Percentiles rank a stretch among this genome's conserved stretches.
These are phyloP conservation scores for Beauveria brongniartii DNA, from an alignment of 2,329 filamentous ascomycete genomes.

Conservation along the genomic window DNA sequence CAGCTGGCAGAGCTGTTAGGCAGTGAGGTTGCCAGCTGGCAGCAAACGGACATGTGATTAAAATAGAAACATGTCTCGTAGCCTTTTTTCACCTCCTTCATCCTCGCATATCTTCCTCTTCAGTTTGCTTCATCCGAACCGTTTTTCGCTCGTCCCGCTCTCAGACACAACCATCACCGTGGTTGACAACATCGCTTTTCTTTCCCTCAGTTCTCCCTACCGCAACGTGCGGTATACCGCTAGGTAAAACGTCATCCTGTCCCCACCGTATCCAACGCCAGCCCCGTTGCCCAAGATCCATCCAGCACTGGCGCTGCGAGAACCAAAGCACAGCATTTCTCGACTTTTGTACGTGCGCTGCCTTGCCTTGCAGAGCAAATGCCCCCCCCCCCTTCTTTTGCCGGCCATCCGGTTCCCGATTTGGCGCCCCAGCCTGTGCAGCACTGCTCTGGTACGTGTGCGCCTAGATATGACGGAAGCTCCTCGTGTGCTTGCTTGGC, in stretches of 20 bases:
- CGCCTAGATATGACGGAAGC: not conserved
- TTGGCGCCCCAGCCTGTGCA: not conserved
- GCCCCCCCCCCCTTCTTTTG: not conserved
- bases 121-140: not conserved
- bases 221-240: constrained; percentile 14
- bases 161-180: not conserved
- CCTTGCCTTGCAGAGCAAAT: not conserved
- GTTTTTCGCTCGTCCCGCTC: not conserved
- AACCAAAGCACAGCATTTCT: constrained; percentile 6
- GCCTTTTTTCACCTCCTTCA: not conserved
- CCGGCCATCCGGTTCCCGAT: not conserved
- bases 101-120: not conserved
- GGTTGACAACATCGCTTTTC: not conserved
- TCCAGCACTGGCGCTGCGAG: constrained; percentile 14
- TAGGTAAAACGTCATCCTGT: constrained; percentile 22
- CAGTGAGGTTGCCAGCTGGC: not conserved
- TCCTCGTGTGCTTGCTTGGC: constrained; percentile 5
- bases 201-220: not conserved
- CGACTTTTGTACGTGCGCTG: constrained; percentile 2
- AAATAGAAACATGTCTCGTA: not conserved
- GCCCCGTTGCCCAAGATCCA: constrained; percentile 20
- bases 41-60: not conserved
- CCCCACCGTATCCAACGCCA: constrained; percentile 20
- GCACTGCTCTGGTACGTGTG: not conserved
- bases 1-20: not conserved